Evolutionary conservation across 331 rosid genomes (phyloP).

Genomic region (Rhamnella rubrinervis): DNA sequence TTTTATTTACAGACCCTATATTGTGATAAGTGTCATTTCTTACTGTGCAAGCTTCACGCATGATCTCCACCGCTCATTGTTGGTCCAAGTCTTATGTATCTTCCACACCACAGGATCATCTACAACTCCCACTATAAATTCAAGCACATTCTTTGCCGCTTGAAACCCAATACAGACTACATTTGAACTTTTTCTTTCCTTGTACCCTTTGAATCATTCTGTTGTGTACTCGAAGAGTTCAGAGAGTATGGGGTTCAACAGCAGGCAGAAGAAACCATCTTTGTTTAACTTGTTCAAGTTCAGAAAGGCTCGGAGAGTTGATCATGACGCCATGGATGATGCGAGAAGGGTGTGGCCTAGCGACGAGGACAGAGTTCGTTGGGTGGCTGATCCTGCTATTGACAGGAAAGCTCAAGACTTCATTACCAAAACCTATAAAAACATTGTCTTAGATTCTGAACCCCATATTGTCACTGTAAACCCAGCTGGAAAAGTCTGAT

Average conservation of each 20-base stretch:
- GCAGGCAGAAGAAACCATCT: conserved; percentile 42
- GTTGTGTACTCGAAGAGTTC: not conserved
- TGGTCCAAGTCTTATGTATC: conserved; percentile 28
- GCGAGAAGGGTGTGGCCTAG: conserved; percentile 52
- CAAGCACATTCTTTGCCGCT: conserved; percentile 10
- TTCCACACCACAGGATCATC: conserved; percentile 16
- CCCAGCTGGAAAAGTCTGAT: conserved; percentile 14
- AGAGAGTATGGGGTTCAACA: conserved; percentile 46
- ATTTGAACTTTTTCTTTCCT: not conserved
- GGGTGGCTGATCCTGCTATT: conserved; percentile 68
- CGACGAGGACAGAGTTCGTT: conserved; percentile 52
- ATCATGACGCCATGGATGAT: conserved; percentile 24
- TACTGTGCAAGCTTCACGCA: not conserved
- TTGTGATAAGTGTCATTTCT: not conserved
- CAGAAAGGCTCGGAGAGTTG: conserved; percentile 30
- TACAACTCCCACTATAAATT: conserved; percentile 30
- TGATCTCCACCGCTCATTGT: conserved; percentile 29
- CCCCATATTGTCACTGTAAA: conserved; percentile 34
- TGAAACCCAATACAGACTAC: conserved; percentile 27
- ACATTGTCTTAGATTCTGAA: conserved; percentile 44
- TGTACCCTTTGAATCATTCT: not conserved
- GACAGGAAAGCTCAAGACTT: conserved; percentile 49
- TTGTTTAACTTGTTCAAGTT: conserved; percentile 51
- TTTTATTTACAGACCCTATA: not conserved
- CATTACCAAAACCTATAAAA: conserved; percentile 45